Evolutionary conservation across 768 basidiomycete species (phyloP).

Genomic region (Tubosaeta sp.): DNA sequence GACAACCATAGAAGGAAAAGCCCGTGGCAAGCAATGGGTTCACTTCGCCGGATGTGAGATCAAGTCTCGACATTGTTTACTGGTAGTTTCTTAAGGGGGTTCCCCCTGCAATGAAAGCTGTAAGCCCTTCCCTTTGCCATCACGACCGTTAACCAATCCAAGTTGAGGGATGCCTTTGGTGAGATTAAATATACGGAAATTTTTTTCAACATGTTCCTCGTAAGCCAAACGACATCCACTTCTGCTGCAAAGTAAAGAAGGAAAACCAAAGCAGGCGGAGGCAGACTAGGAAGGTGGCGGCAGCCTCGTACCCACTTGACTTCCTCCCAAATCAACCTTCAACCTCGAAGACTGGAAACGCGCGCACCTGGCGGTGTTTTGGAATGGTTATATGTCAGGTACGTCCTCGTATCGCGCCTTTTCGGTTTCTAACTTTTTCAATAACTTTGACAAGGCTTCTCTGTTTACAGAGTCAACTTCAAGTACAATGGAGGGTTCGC

Average conservation of each 20-base stretch:
- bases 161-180: constrained; percentile 64
- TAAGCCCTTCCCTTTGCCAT: constrained; percentile 34
- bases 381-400: too few relatives aligned
- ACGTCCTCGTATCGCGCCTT: constrained; percentile 21
- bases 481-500: constrained; percentile 96
- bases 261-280: constrained; percentile 51
- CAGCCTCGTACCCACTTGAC: constrained; percentile 73
- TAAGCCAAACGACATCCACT: constrained; percentile 47
- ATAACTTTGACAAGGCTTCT: constrained; percentile 90
- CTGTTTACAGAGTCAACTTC: constrained; percentile 89
- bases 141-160: too few relatives aligned
- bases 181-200: constrained; percentile 63
- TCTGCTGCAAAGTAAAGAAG: constrained; percentile 42
- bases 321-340: constrained; percentile 77
- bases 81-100: constrained; percentile 40
- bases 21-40: constrained; percentile 82
- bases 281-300: constrained; percentile 78
- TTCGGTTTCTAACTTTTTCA: not conserved
- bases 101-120: constrained; percentile 80
- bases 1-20: constrained; percentile 55
- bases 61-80: constrained; percentile 36
- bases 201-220: constrained; percentile 67
- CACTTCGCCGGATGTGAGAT: constrained; percentile 72
- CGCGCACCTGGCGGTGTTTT: too few relatives aligned
- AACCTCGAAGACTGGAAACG: constrained; percentile 98